phyloP scores from a whole-genome alignment of 805 yeast species.

The Candida stauntonica region DNA sequence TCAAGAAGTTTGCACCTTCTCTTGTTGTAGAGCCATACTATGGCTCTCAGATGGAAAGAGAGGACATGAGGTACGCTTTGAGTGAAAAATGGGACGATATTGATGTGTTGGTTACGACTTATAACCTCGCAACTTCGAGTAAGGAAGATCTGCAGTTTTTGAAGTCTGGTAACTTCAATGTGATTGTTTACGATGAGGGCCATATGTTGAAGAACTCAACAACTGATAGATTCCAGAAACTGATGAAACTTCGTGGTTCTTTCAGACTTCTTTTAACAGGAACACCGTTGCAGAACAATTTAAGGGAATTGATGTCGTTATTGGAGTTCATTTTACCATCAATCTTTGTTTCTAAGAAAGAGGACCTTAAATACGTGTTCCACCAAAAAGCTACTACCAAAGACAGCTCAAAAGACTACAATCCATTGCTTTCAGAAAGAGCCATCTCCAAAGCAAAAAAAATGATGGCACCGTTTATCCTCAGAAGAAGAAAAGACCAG shows the following conservation, averaged over 20 bases:
- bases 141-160: slow-evolving; percentile 78
- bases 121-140: slow-evolving; percentile 84
- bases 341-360: slow-evolving; percentile 74
- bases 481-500: slow-evolving; percentile 88
- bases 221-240: slow-evolving; percentile 80
- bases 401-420: slow-evolving; percentile 44
- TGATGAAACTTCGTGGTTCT: slow-evolving; percentile 79
- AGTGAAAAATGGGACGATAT: slow-evolving; percentile 47
- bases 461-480: slow-evolving; percentile 97
- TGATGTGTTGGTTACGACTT: slow-evolving; percentile 93
- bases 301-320: slow-evolving; percentile 84
- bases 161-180: slow-evolving; percentile 70
- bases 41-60: slow-evolving; percentile 83
- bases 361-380: slow-evolving; percentile 77
- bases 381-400: slow-evolving; percentile 81
- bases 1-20: slow-evolving; percentile 80
- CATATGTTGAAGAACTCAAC: slow-evolving; percentile 90
- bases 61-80: slow-evolving; percentile 71
- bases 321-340: slow-evolving; percentile 87
- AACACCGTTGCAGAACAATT: slow-evolving; percentile 92
- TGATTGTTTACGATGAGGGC: slow-evolving; percentile 94
- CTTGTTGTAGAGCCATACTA: slow-evolving; percentile 87
- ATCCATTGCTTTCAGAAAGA: slow-evolving; percentile 83
- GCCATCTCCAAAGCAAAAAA: slow-evolving; percentile 91
- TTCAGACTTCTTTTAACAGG: slow-evolving; percentile 90